Evolutionary conservation across 1,139 yeast species (phyloP), one percentile per base, ranked within the genome.

Genomic region (Nakaseomyces glabratus): DNA sequence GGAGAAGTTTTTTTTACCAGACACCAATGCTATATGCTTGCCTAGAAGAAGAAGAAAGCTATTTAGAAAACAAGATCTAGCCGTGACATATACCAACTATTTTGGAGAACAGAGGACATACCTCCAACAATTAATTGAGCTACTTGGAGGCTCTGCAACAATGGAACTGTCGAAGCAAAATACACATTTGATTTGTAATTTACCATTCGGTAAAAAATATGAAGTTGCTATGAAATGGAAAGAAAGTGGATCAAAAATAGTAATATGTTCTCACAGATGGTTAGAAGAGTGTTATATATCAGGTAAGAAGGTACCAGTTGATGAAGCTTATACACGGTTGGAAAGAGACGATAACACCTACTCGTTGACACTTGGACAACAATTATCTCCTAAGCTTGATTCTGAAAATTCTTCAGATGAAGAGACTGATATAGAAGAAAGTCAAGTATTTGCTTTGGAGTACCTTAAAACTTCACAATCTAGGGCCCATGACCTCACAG

Each of bases 91-190:
- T 4, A 78, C 96, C 0, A 84, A 84, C 48, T 86, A 82, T 52
- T 72, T 82, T 16, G 96, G 96, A 0, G 93, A 81, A 47, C 81
- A 94, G 0, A 64, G 98, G 28, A 60, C 64, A 14, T 88, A 84
- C 48, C 60, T 90, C 23, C 73, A 77, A 32, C 66, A 67, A 34
- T 62, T 90, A n/a, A 71, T 82, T 6, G 63, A 66, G 11, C 65
- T 78, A 0, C 55, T 84, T 48, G 97, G 97, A 1, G 97, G 90
- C 0, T 62, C 59, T 1, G 85, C 80, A 53, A 79, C 94, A 1
- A 73, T 78, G 25, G 75, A 80, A 3, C 63, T 90, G 38, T 73
- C 77, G 5, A 69, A 68, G 34, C 69, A 68, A 7, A 82, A 82
- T 44, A 80, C 93, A 3, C 84, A 76, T 53, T 62, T 90, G 32